These are phyloP conservation scores for Pyricularia grisea DNA, from an alignment of 2,329 filamentous ascomycete genomes.

Conservation along the genomic window DNA sequence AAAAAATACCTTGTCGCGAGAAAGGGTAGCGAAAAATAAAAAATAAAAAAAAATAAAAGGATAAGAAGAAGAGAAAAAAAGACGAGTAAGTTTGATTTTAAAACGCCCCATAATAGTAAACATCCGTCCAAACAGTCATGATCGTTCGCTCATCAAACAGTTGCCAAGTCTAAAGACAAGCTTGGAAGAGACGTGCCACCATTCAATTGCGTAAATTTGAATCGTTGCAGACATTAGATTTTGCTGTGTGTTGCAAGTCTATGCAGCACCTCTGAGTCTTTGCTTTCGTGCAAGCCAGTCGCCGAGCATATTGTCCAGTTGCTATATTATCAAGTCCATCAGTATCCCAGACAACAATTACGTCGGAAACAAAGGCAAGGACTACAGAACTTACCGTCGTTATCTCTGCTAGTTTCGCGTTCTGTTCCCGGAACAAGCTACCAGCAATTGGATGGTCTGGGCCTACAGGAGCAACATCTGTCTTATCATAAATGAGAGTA, in stretches of 20 bases:
- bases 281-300: conserved; percentile 69
- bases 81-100: neutral
- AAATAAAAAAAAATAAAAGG: neutral
- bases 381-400: conserved; percentile 50
- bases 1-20: neutral
- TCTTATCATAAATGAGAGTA: conserved; percentile 87
- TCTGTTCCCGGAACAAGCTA: conserved; percentile 77
- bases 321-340: conserved; percentile 26
- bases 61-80: neutral
- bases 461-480: conserved; percentile 66
- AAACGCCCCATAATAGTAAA: neutral
- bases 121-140: neutral
- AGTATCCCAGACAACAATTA: conserved; percentile 11
- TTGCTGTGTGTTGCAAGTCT: neutral
- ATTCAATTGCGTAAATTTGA: neutral
- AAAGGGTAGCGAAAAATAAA: neutral
- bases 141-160: neutral
- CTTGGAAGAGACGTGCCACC: neutral
- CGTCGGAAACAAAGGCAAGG: neutral
- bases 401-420: conserved; percentile 76
- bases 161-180: neutral
- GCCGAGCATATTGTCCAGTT: conserved; percentile 80
- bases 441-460: conserved; percentile 79
- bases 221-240: neutral
- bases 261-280: conserved; percentile 44